phyloP scores from a whole-genome alignment of 805 yeast species.

The Starmerella powellii region DNA sequence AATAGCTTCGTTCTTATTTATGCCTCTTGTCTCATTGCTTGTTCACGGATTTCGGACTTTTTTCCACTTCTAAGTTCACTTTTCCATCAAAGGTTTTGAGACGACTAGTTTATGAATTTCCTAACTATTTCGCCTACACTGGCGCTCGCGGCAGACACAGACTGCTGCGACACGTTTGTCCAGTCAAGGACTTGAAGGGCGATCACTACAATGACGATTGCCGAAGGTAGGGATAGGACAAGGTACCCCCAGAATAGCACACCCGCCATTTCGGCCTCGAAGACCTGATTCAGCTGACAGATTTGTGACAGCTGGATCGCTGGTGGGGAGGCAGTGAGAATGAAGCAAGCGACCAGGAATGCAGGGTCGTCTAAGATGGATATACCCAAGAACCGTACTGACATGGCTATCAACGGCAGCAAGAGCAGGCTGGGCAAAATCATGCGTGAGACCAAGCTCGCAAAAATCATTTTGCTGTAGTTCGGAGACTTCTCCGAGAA shows the following conservation, averaged over 20 bases:
- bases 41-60: too few relatives aligned
- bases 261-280: slow-evolving; percentile 53
- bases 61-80: too few relatives aligned
- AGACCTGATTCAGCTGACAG: slow-evolving; percentile 47
- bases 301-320: slow-evolving; percentile 58
- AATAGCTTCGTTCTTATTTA: too few relatives aligned
- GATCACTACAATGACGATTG: slow-evolving; percentile 43
- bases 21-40: too few relatives aligned
- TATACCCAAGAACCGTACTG: slow-evolving; percentile 41
- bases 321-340: slow-evolving; percentile 52
- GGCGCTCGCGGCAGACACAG: neutral
- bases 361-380: slow-evolving; percentile 45
- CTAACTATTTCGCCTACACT: neutral
- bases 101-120: neutral
- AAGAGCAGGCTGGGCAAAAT: slow-evolving; percentile 44
- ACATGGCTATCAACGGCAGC: slow-evolving; percentile 41
- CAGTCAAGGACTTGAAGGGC: slow-evolving; percentile 46
- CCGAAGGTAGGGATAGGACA: slow-evolving; percentile 46
- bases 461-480: slow-evolving; percentile 37
- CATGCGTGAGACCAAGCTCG: slow-evolving; percentile 48
- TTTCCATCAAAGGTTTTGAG: too few relatives aligned
- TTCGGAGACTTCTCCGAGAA: slow-evolving; percentile 25
- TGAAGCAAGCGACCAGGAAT: slow-evolving; percentile 45
- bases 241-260: slow-evolving; percentile 59
- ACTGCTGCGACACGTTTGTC: slow-evolving; percentile 28